Conservation (phyloP, 495 filamentous ascomycete species). For the Aspergillus mulundensis region DNA sequence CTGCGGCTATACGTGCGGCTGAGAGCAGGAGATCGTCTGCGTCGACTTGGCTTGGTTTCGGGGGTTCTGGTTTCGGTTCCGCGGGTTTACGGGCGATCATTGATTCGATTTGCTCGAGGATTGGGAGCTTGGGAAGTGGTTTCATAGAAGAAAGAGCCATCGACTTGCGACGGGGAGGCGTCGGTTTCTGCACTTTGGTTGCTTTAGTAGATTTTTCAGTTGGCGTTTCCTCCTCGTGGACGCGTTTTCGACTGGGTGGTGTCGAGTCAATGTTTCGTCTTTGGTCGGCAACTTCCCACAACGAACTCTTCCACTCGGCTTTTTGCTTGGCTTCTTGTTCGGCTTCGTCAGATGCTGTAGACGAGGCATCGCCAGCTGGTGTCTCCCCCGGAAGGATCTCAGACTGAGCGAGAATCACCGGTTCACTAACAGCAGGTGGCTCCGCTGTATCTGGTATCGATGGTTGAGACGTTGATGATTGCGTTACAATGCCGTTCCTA, state of each 20-base stretch:
- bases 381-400: neutral
- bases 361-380: neutral
- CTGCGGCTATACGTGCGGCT: conserved; percentile 41
- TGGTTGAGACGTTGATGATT: neutral
- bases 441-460: neutral
- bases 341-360: neutral
- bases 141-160: conserved; percentile 33
- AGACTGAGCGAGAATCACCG: neutral
- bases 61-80: conserved; percentile 19
- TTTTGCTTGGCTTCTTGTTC: conserved; percentile 11
- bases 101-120: conserved; percentile 30
- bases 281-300: conserved; percentile 20
- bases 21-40: conserved; percentile 42
- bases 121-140: conserved; percentile 37
- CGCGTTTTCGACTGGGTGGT: conserved; percentile 24
- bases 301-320: conserved; percentile 19
- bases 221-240: conserved; percentile 14
- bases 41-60: conserved; percentile 31
- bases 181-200: conserved; percentile 21
- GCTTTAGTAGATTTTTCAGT: conserved; percentile 21
- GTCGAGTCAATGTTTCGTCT: conserved; percentile 15
- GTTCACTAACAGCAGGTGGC: neutral
- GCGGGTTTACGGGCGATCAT: conserved; percentile 24
- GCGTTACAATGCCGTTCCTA: neutral
- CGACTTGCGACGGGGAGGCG: conserved; percentile 21